Evolutionary conservation across 2,329 filamentous ascomycete genomes (phyloP).

Genomic region (Dactylellina haptotyla): DNA sequence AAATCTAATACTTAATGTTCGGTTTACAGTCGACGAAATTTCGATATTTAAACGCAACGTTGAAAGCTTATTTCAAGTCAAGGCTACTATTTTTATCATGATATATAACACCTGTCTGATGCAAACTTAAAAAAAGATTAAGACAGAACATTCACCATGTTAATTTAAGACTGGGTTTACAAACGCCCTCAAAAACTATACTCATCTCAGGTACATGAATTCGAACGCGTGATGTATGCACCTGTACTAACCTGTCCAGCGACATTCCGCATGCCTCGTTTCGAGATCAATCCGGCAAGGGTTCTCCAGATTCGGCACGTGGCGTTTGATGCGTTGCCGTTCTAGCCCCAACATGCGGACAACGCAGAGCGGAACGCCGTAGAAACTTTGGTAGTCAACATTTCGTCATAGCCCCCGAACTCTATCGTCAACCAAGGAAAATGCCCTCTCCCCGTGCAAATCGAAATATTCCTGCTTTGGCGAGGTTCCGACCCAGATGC

Average conservation of each 20-base stretch:
- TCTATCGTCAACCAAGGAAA: slow-evolving; percentile 37
- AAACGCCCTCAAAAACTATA: neutral
- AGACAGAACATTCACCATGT: neutral
- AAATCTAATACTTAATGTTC: too few relatives aligned
- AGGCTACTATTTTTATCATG: neutral
- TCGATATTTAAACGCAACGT: neutral
- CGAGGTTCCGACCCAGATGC: neutral
- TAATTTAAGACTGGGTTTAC: neutral
- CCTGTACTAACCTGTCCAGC: too few relatives aligned
- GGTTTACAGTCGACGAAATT: too few relatives aligned
- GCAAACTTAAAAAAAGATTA: neutral
- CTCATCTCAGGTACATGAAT: neutral
- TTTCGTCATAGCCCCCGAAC: slow-evolving; percentile 53
- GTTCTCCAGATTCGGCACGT: slow-evolving; percentile 1
- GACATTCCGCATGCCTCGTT: too few relatives aligned
- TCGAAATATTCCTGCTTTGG: too few relatives aligned
- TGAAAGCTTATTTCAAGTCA: slow-evolving; percentile 13
- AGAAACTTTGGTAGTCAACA: slow-evolving; percentile 34
- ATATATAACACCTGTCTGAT: too few relatives aligned
- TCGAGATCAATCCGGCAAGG: neutral
- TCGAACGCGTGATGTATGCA: neutral
- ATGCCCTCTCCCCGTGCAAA: slow-evolving; percentile 15
- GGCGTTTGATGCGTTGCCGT: slow-evolving; percentile 23
- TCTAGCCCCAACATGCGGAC: slow-evolving; percentile 9
- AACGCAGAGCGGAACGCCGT: slow-evolving; percentile 24